Percentiles rank a stretch among this genome's conserved stretches.
phyloP scores from a whole-genome alignment of 2,329 filamentous ascomycete genomes.

The Pseudogymnoascus sp. region DNA sequence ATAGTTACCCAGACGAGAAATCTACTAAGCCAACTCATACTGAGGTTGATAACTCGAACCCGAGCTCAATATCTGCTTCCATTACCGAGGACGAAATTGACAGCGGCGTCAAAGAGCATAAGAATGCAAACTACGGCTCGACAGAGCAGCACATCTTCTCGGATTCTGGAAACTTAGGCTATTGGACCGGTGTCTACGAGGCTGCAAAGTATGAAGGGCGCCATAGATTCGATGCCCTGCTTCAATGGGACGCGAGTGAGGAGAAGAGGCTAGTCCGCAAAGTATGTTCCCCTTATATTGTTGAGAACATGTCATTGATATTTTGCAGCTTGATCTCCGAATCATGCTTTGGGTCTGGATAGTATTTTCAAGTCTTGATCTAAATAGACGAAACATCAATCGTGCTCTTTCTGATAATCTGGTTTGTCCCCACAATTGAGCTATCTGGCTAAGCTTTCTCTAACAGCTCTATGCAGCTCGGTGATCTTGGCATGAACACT shows the following conservation, averaged over 20 bases:
- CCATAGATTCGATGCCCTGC: constrained; percentile 18
- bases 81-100: not conserved
- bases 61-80: not conserved
- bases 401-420: constrained; percentile 34
- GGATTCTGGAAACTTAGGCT: constrained; percentile 3
- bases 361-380: constrained; percentile 35
- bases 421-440: constrained; percentile 14
- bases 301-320: not conserved
- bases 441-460: constrained; percentile 43
- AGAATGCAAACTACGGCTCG: constrained; percentile 4
- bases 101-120: not conserved
- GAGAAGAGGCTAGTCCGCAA: constrained; percentile 17
- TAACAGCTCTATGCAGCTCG: constrained; percentile 47
- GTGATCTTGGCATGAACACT: constrained; percentile 40
- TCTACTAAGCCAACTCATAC: not conserved
- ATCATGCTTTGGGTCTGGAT: constrained; percentile 25
- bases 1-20: constrained; percentile 4
- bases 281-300: not conserved
- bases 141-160: not conserved
- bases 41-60: not conserved
- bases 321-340: not conserved
- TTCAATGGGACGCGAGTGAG: constrained; percentile 18
- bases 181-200: constrained; percentile 18
- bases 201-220: constrained; percentile 19
- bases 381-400: constrained; percentile 35